A percentile compares a stretch with the other conserved stretches of the same genome.
Evolutionary conservation across 2,329 filamentous ascomycete genomes (phyloP).

Genomic region (Hymenoscyphus albidus): DNA sequence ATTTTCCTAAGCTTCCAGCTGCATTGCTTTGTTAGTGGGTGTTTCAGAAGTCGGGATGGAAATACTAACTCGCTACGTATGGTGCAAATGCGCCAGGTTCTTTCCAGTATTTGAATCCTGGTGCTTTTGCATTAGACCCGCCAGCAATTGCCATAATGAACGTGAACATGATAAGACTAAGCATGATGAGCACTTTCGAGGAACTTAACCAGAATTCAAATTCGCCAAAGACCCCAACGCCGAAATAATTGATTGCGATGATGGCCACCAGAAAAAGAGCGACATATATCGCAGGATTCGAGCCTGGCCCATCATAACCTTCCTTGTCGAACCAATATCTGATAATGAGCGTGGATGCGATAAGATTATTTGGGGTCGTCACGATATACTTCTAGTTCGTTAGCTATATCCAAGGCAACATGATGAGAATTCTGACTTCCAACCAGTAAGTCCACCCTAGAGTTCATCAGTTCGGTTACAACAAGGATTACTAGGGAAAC

Average conservation of each 20-base stretch:
- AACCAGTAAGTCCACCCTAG: slow-evolving; percentile 32
- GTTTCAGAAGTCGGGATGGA: background rate
- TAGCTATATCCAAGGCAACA: background rate
- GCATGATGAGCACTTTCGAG: slow-evolving; percentile 61
- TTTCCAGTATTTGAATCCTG: slow-evolving; percentile 50
- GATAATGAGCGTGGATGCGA: slow-evolving; percentile 74
- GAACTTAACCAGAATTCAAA: slow-evolving; percentile 55
- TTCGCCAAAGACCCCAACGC: slow-evolving; percentile 34
- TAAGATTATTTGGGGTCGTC: slow-evolving; percentile 79
- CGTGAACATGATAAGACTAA: slow-evolving; percentile 63
- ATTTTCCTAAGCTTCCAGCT: slow-evolving; percentile 43
- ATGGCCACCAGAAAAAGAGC: slow-evolving; percentile 64
- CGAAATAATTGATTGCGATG: slow-evolving; percentile 63
- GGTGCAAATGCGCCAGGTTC: slow-evolving; percentile 42
- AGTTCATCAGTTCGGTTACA: slow-evolving; percentile 3
- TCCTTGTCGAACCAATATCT: slow-evolving; percentile 66
- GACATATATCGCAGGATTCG: slow-evolving; percentile 80
- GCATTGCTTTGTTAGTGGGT: slow-evolving; percentile 41
- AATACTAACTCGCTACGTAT: slow-evolving; percentile 23
- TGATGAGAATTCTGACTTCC: slow-evolving; percentile 24
- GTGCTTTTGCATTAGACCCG: slow-evolving; percentile 51
- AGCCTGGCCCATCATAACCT: slow-evolving; percentile 27
- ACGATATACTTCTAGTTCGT: slow-evolving; percentile 67
- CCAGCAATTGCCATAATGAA: slow-evolving; percentile 62
- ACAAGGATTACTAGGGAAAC: slow-evolving; percentile 26